These are phyloP conservation scores for Brettanomyces naardenensis DNA, from an alignment of 805 yeast genomes.

Conservation along the genomic window DNA sequence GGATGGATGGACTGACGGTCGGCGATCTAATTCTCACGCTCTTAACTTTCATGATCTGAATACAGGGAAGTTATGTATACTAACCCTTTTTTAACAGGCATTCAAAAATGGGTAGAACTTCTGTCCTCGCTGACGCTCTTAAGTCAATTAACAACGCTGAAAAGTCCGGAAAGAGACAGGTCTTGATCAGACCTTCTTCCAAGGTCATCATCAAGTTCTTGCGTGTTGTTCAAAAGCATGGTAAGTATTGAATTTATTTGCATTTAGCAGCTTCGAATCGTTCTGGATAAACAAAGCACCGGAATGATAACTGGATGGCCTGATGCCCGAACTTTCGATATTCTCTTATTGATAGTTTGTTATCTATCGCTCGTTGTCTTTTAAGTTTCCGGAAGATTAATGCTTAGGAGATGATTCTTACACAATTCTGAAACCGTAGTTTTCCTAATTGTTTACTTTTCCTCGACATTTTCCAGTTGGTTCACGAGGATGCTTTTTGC, in stretches of 20 bases:
- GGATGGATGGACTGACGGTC: no score
- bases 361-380: constrained; percentile 88
- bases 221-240: constrained; percentile 97
- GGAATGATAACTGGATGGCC: constrained; percentile 99
- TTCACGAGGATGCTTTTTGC: no score
- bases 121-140: constrained; percentile 98
- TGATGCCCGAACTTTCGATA: constrained; percentile 47
- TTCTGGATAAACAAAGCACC: no score
- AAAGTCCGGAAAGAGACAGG: constrained; percentile 99
- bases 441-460: constrained; percentile 52
- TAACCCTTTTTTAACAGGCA: no score
- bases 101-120: constrained; percentile 97
- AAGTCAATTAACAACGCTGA: constrained; percentile 99
- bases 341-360: constrained; percentile 1
- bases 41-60: no score
- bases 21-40: no score
- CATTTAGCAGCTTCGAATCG: no score
- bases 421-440: constrained; percentile 39
- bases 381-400: constrained; percentile 89
- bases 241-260: constrained; percentile 45
- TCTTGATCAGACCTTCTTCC: constrained; percentile 95
- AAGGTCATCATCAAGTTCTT: constrained; percentile 97
- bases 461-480: constrained; percentile 39
- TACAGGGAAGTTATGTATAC: no score
- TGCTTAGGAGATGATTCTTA: constrained; percentile 46